These are phyloP conservation scores for Penicillium arizonense DNA, from an alignment of 495 filamentous ascomycete genomes.

Conservation along the genomic window DNA sequence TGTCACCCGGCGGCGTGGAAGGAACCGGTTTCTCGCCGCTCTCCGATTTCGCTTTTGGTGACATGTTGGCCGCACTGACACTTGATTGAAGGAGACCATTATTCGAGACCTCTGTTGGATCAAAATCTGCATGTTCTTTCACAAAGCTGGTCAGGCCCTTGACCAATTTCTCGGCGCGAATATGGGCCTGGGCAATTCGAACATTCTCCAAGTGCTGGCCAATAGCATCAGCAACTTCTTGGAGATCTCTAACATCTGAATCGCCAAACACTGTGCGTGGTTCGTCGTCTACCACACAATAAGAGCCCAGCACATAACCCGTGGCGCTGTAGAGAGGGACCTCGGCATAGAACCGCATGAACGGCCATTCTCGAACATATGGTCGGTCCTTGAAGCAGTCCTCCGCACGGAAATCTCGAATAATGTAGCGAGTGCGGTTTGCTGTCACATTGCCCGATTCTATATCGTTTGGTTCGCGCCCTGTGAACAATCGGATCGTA, in stretches of 20 bases:
- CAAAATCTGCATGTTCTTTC: slow-evolving; percentile 27
- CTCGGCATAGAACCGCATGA: slow-evolving; percentile 60
- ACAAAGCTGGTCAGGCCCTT: slow-evolving; percentile 33
- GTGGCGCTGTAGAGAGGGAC: slow-evolving; percentile 58
- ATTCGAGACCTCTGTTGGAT: slow-evolving; percentile 21
- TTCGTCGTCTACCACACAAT: slow-evolving; percentile 57
- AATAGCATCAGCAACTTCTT: slow-evolving; percentile 33
- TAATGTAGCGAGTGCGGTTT: slow-evolving; percentile 43
- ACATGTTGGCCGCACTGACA: neutral
- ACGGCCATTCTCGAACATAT: slow-evolving; percentile 41
- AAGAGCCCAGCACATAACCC: slow-evolving; percentile 61
- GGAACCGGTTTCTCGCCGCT: no score
- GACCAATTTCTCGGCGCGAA: slow-evolving; percentile 28
- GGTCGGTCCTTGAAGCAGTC: slow-evolving; percentile 43
- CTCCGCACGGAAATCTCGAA: slow-evolving; percentile 51
- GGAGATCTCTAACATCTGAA: slow-evolving; percentile 23
- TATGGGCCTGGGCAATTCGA: slow-evolving; percentile 25
- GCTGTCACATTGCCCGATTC: slow-evolving; percentile 20
- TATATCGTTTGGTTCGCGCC: slow-evolving; percentile 20
- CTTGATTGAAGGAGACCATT: slow-evolving; percentile 8
- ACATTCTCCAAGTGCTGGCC: slow-evolving; percentile 33
- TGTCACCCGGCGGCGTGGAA: no score
- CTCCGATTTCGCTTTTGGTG: no score
- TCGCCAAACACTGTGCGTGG: slow-evolving; percentile 38
- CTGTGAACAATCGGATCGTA: slow-evolving; percentile 37